A percentile compares a stretch with the other conserved stretches of the same genome.
phyloP scores from a whole-genome alignment of 2,329 filamentous ascomycete genomes.

The Aspergillus latus region DNA sequence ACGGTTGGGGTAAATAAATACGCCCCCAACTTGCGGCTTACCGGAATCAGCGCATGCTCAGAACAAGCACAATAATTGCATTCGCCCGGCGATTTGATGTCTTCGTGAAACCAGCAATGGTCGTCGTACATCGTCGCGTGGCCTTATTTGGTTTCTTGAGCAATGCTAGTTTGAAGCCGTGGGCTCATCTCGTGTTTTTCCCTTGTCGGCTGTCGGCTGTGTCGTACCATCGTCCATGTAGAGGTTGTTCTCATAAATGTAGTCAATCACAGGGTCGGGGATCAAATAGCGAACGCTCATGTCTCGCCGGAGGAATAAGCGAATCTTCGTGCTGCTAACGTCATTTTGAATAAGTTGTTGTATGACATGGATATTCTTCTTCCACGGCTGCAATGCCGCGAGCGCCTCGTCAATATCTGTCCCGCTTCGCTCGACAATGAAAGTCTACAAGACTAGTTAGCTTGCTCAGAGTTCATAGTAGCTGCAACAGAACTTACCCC shows the following conservation, averaged over 20 bases:
- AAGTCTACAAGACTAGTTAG: slow-evolving; percentile 49
- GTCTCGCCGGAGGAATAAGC: slow-evolving; percentile 73
- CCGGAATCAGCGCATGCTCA: background rate
- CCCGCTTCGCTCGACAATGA: slow-evolving; percentile 83
- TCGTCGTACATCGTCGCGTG: background rate
- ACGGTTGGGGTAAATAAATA: no score
- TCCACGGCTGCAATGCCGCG: slow-evolving; percentile 75
- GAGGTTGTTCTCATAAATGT: slow-evolving; percentile 67
- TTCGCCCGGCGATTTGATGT: background rate
- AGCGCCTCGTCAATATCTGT: slow-evolving; percentile 88
- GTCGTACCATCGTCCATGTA: slow-evolving; percentile 56
- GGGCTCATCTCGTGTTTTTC: slow-evolving; percentile 31
- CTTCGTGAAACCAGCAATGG: background rate
- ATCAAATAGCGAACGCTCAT: slow-evolving; percentile 80
- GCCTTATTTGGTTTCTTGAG: background rate
- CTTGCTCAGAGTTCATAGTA: background rate
- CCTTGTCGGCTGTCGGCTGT: slow-evolving; percentile 33
- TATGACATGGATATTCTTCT: slow-evolving; percentile 84
- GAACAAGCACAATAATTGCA: background rate
- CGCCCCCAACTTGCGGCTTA: no score
- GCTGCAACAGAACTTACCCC: slow-evolving; percentile 48
- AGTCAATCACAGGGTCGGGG: slow-evolving; percentile 71
- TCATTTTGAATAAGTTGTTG: slow-evolving; percentile 86
- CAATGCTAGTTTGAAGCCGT: slow-evolving; percentile 28
- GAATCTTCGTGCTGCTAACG: slow-evolving; percentile 78